Base-by-base conservation (phyloP, 495 filamentous ascomycete genomes). In the Lentithecium fluviatile region DNA sequence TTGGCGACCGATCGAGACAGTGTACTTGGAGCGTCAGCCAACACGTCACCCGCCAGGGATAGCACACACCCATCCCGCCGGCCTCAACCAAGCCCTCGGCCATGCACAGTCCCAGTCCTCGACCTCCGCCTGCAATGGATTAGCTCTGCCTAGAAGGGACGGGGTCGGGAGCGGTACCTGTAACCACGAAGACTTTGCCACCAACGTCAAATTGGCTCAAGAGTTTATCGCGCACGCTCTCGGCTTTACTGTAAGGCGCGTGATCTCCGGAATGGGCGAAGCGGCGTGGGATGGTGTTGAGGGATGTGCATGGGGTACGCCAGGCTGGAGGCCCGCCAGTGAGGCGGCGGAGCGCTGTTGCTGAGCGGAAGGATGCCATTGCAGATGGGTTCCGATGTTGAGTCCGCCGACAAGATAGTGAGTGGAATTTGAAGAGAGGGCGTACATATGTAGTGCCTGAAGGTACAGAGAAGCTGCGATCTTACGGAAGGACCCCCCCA, bases 11-110 rank as follows among this genome's bases (percentile, higher is more conserved):
- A 73, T 89, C 86, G 12, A 89, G 75, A 56, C 80, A 83, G 70
- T 87, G 82, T 12, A 89, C 86, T 86, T 13, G 47, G 23, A 25
- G 40, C 24, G 34, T 45, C 29, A 66, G 25, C 23, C 6, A 25
- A 2, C 15, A 26, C 29, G 3, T n/a, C 21, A 52, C 11, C 24
- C 5, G 6, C 17, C 20, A 12, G 15, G 20, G n/a, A 45, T 3
- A 8, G 20, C 43, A 19, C 20, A 58, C 76, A 86, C 84, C 83
- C 67, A 80, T 82, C 1, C 82, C 86, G 10, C 86, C 86, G 13
- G 87, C 84, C 66, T 89, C 85, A 45, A 84, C 79, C n/a, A 89
- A 73, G 8, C 84, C 86, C 66, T 88, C 85, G 1, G 83, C 83
- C 71, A 89, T 80, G 3, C 80, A 77, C 6, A 90, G 73, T 8